A percentile compares a stretch with the other conserved stretches of the same genome.
phyloP scores from a whole-genome alignment of 192 early-diverging fungal species.

The Backusella westeae region DNA sequence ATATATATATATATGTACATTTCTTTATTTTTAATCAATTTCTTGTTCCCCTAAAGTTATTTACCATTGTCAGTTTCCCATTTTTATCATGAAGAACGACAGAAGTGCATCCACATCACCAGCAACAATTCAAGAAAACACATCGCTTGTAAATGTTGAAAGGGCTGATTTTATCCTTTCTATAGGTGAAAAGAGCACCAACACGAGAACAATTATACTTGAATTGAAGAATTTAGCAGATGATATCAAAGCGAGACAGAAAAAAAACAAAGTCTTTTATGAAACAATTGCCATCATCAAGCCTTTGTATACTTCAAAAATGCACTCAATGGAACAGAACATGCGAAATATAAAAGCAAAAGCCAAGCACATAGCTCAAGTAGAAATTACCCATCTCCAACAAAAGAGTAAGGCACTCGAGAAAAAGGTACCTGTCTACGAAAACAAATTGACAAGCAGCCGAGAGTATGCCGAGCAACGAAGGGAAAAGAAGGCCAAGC shows the following conservation, averaged over 20 bases:
- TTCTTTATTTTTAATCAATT: neutral
- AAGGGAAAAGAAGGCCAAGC: conserved; percentile 20
- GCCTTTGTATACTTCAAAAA: neutral
- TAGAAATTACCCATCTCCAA: neutral
- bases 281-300: neutral
- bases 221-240: conserved; percentile 3
- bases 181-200: neutral
- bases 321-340: neutral
- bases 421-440: neutral
- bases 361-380: neutral
- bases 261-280: conserved; percentile 2
- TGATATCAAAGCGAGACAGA: neutral
- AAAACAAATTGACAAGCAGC: neutral
- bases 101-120: neutral
- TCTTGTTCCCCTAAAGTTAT: neutral
- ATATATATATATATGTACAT: neutral
- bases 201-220: neutral
- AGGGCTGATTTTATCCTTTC: neutral
- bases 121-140: neutral
- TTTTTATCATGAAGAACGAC: neutral
- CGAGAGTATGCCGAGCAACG: conserved; percentile 19
- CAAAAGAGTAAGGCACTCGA: neutral
- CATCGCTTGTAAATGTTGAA: neutral
- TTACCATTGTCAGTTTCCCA: neutral
- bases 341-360: conserved; percentile 4